Conservation (phyloP, 1,284 basidiomycete species). For the Sporisorium sorghi region DNA sequence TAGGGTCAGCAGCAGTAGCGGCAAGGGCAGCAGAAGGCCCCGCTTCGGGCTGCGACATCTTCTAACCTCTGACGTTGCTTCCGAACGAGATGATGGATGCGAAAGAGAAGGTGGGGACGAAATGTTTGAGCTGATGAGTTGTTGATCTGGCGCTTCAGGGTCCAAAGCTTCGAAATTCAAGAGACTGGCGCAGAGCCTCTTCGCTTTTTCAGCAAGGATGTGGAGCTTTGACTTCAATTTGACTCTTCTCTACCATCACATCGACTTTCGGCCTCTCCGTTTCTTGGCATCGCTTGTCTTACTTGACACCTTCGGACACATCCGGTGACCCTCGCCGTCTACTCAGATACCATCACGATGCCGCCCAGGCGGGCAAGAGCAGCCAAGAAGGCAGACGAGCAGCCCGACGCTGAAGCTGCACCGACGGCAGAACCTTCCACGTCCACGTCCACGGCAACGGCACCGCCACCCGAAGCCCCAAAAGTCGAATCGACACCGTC, state of each 20-base stretch:
- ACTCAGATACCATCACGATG: slow-evolving; percentile 22
- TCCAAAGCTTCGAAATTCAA: slow-evolving; percentile 1
- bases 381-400: slow-evolving; percentile 16
- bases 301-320: neutral
- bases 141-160: slow-evolving; percentile 17
- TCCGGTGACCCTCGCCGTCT: neutral
- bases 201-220: slow-evolving; percentile 13
- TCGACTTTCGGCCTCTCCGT: slow-evolving; percentile 10
- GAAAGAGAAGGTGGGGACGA: neutral
- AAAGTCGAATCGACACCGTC: neutral
- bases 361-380: slow-evolving; percentile 34
- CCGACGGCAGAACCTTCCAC: slow-evolving; percentile 3
- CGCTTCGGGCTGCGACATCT: slow-evolving; percentile 27
- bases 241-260: slow-evolving; percentile 14
- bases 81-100: neutral
- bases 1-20: slow-evolving; percentile 1
- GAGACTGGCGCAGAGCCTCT: neutral
- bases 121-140: slow-evolving; percentile 9
- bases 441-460: neutral
- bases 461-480: neutral
- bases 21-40: neutral
- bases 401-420: neutral
- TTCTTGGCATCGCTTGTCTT: neutral
- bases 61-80: neutral
- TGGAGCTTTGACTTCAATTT: slow-evolving; percentile 9